Base-by-base conservation (phyloP, 371 early-diverging fungal species). In the Enterospora canceri region DNA sequence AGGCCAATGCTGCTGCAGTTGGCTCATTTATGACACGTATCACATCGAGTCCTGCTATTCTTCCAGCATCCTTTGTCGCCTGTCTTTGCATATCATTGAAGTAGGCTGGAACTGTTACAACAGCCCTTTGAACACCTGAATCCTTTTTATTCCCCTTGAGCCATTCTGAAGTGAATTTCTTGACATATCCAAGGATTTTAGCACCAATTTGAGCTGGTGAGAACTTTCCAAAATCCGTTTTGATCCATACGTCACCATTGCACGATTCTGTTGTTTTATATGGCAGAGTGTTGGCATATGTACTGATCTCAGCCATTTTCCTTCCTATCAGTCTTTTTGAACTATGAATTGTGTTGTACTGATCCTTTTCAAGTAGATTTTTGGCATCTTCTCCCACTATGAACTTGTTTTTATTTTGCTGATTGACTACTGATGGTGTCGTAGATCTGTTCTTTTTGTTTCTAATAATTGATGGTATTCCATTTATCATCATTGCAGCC, bases 1-100 rank as follows among this genome's bases (percentile, higher is more conserved):
- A 96, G 47, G 97, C 93, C 60, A 93, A 82, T 48, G 98, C 96
- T 58, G 97, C 94, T 18, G 97, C 97, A 0, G 94, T 94, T 47
- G 97, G 97, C 75, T 97, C 98, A 83, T 94, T 95, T 79, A 95
- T 92, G 56, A 97, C 90, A 76, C 96, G 87, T 62, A 92, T 81
- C 15, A 94, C 92, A 65, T 92, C 87, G 57, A 98, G 81, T 60
- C 95, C 95, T 30, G 96, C 88, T 78, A 94, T 90, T 30, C 84
- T 84, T 58, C 92, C 96, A 34, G 97, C 94, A 76, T 91, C 91
- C 84, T 95, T 95, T 72, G 95, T 95, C 12, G 94, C 95, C 79
- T 94, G 92, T 76, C 96, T 88, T 81, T 98, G 97, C 32, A 90
- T 86, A 77, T 95, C 94, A 55, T 86, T 85, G 74, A 91, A 93